phyloP scores from a whole-genome alignment of 345 rosid genomes.

The Crucihimalaya himalaica region DNA sequence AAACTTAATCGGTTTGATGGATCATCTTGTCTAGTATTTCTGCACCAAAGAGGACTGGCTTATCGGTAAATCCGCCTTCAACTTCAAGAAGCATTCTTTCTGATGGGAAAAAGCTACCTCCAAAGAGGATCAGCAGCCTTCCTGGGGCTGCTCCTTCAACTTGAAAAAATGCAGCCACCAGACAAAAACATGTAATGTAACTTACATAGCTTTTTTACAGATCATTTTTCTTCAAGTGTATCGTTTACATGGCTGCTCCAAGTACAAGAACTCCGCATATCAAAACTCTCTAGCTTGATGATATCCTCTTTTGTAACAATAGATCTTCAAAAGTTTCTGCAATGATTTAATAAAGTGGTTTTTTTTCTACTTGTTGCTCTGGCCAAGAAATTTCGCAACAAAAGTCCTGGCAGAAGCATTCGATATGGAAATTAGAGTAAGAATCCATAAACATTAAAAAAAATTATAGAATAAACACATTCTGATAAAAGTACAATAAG shows the following conservation, averaged over 20 bases:
- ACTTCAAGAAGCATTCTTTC: slow-evolving; percentile 29
- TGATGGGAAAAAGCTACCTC: slow-evolving; percentile 11
- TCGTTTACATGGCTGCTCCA: slow-evolving; percentile 20
- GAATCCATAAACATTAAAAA: not conserved
- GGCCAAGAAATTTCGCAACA: not conserved
- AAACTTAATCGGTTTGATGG: slow-evolving; percentile 1
- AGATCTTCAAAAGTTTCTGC: slow-evolving; percentile 8
- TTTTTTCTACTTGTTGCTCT: slow-evolving; percentile 6
- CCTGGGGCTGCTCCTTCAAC: slow-evolving; percentile 23
- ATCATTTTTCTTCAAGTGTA: slow-evolving; percentile 1
- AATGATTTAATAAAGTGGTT: not conserved
- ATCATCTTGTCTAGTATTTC: slow-evolving; percentile 28
- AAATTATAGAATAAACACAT: not conserved
- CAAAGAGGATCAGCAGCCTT: slow-evolving; percentile 22
- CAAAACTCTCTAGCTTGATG: not conserved
- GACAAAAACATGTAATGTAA: slow-evolving; percentile 30
- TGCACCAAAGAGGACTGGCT: slow-evolving; percentile 31
- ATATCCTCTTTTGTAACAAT: slow-evolving; percentile 1
- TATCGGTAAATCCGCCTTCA: slow-evolving; percentile 22
- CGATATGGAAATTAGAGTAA: not conserved
- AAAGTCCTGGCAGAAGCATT: not conserved
- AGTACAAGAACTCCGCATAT: slow-evolving; percentile 2
- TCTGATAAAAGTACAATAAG: not conserved
- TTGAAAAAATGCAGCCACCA: slow-evolving; percentile 21
- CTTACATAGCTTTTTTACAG: not conserved